Conservation (phyloP, 257 asterid species). For the Fraxinus pennsylvanica region DNA sequence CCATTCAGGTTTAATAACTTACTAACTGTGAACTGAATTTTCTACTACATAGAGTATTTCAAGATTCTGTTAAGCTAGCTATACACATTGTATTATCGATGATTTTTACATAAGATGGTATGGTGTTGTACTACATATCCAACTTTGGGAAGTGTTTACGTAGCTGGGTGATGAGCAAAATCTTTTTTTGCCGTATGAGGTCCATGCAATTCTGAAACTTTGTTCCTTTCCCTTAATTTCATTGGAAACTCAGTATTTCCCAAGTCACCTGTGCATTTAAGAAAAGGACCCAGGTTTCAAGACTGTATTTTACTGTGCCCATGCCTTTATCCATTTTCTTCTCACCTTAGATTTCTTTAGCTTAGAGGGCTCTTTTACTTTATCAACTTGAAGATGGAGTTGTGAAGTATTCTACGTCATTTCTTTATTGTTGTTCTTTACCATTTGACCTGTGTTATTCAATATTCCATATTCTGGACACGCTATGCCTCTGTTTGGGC, state of each 20-base stretch:
- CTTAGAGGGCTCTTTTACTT: not conserved
- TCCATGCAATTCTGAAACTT: constrained; percentile 7
- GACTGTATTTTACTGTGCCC: not conserved
- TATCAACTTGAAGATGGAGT: not conserved
- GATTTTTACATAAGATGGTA: not conserved
- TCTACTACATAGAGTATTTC: not conserved
- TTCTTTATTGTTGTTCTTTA: not conserved
- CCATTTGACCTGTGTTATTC: not conserved
- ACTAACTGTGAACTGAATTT: constrained; percentile 7
- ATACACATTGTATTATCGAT: not conserved
- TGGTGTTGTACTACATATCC: not conserved
- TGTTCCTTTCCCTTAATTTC: constrained; percentile 7
- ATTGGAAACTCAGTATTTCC: constrained; percentile 4
- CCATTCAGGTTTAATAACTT: constrained; percentile 67
- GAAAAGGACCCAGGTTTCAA: constrained; percentile 10
- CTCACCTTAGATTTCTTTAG: not conserved
- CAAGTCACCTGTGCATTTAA: constrained; percentile 4
- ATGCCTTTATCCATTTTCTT: constrained; percentile 1
- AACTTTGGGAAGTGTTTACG: not conserved
- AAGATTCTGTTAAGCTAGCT: constrained; percentile 1
- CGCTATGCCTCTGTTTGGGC: not conserved
- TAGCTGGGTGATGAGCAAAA: constrained; percentile 12
- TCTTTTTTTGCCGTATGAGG: not conserved
- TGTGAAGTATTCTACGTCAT: not conserved
- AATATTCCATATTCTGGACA: not conserved